phyloP scores from a whole-genome alignment of 2,329 filamentous ascomycete species.

The Sarocladium strictum region DNA sequence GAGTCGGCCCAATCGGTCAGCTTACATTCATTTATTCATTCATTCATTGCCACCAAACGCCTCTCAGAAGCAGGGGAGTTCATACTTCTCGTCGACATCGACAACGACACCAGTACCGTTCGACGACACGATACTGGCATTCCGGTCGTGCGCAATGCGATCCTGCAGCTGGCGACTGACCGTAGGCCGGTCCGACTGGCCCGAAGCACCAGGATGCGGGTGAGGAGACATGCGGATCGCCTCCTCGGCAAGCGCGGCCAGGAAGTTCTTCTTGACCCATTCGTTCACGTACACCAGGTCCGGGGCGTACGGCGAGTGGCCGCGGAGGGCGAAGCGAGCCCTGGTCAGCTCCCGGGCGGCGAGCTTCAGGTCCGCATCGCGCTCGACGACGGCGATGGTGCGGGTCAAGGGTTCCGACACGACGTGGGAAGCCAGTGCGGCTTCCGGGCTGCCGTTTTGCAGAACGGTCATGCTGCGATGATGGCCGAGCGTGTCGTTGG shows the following conservation, averaged over 20 bases:
- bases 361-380: slow-evolving; percentile 46
- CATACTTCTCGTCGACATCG: slow-evolving; percentile 12
- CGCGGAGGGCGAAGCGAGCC: slow-evolving; percentile 49
- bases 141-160: not conserved
- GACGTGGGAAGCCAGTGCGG: not conserved
- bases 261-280: slow-evolving; percentile 48
- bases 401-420: slow-evolving; percentile 14
- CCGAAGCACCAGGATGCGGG: not conserved
- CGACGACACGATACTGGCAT: slow-evolving; percentile 15
- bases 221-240: slow-evolving; percentile 14
- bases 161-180: not conserved
- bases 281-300: slow-evolving; percentile 62
- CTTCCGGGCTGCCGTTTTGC: slow-evolving; percentile 1
- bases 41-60: no score
- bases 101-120: slow-evolving; percentile 19
- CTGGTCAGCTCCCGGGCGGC: slow-evolving; percentile 48
- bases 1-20: no score
- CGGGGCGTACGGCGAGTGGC: slow-evolving; percentile 53
- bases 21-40: no score
- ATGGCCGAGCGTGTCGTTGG: slow-evolving; percentile 9
- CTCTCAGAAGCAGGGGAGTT: not conserved
- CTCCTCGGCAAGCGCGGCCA: slow-evolving; percentile 35
- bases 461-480: slow-evolving; percentile 9
- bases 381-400: slow-evolving; percentile 53
- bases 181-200: not conserved